Evolutionary conservation across 1,284 basidiomycete genomes (phyloP), one percentile per base, ranked within the genome.

Genomic region (Laetiporus sulphureus): DNA sequence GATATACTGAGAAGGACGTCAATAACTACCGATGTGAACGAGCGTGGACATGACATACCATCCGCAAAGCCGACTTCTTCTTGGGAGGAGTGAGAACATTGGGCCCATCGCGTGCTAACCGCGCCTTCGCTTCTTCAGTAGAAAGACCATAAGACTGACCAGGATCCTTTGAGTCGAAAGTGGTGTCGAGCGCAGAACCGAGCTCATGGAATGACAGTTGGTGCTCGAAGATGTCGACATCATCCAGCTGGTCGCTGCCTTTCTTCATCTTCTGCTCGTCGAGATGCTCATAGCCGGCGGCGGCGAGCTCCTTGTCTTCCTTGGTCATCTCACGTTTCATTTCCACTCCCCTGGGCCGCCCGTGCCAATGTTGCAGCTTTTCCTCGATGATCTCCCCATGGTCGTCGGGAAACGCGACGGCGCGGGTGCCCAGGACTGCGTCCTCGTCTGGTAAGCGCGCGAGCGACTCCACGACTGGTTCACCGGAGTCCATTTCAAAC

Each of bases 1-100:
- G 36, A 79, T 53, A 55, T 81, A 83, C 78, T 80, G 49, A 8
- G 40, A 30, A 49, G 19, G 19, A 41, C 19, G 46, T 31, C 40
- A 20, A 34, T 36, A 35, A 40, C 45, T 11, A 34, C 41, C 27
- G 40, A 16, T 42, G 30, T 25, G 27, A 34, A 19, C 5, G 24
- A 35, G 29, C 36, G 29, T 23, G 24, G 41, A 47, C 62, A 22
- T 23, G 41, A 47, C 62, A 22, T 46, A 79, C 80, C 72, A 80
- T 80, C 50, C 72, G 69, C 12, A 80, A 55, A 24, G 77, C 75
- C 33, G 77, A 79, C 54, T 78, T 79, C 59, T 78, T 80, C 60
- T 73, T 75, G 1, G 79, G 78, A n/a, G 79, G 79, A 3, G 79
- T 82, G 32, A 83, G 66, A 29, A 79, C 55, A 54, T 83, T 83